Base-by-base conservation (phyloP, 345 rosid species). In the Cardamine occulta region DNA sequence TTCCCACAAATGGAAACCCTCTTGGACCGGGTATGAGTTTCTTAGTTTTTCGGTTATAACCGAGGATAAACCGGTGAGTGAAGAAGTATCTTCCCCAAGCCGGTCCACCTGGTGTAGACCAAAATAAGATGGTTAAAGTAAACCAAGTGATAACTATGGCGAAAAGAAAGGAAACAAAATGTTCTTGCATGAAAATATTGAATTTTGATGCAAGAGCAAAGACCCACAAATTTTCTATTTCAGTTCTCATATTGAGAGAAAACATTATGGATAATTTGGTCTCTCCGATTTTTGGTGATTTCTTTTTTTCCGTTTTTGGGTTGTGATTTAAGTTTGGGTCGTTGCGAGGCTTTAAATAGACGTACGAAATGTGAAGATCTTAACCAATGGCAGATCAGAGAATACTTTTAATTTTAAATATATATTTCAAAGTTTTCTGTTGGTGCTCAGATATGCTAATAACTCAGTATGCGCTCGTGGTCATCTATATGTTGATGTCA, bases 51-150 rank as follows among this genome's bases (percentile, higher is more conserved):
- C 3, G 34, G 31, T 23, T 39, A 68, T 4, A 57, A 0, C 85
- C 90, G 17, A 5, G 23, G 15, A 29, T 49, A 28, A 78, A 72
- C 52, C 63, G 58, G 29, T 18, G 68, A 62, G 70, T 61, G 35
- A 66, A 72, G 26, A 60, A 57, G 63, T 88, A 81, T 56, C 77
- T 89, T 8, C 96, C 96, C 96, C 96, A 89, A 40, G 92, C 96
- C 3, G 92, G 90, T 66, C 96, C 96, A 8, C 96, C 96, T 0
- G 88, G 85, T 4, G 21, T 76, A 61, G 83, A 86, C 92, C 96
- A 88, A 71, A 80, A 75, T 35, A 88, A 6, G 29, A 87, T 61
- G 48, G 78, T 56, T 51, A 84, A 69, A 67, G 63, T 73, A 18
- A 84, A 62, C 87, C 88, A 88, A 31, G 72, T 70, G 4, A 86